phyloP scores from a whole-genome alignment of 768 basidiomycete species.

The Collybiopsis confluens region DNA sequence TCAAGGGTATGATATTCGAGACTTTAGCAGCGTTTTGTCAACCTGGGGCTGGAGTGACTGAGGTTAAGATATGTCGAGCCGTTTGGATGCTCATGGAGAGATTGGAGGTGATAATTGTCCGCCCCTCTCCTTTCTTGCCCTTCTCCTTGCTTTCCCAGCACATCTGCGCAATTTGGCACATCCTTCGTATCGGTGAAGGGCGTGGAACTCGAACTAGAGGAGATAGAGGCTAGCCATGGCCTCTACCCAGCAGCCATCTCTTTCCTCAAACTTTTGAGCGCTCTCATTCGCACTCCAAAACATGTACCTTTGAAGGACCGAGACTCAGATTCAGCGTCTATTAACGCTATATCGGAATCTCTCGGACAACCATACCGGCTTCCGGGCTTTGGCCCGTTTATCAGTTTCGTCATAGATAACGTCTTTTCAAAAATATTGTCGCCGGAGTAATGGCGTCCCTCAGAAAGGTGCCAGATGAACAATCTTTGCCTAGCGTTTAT shows the following conservation, averaged over 20 bases:
- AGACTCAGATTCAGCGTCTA: slow-evolving; percentile 49
- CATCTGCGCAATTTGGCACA: too few relatives aligned
- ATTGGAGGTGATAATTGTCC: too few relatives aligned
- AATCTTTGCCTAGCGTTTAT: slow-evolving; percentile 82
- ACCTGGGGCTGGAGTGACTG: too few relatives aligned
- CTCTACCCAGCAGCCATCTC: slow-evolving; percentile 87
- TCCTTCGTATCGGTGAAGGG: slow-evolving; percentile 63
- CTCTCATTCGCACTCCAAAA: slow-evolving; percentile 81
- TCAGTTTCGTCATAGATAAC: slow-evolving; percentile 84
- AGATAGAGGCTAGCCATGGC: slow-evolving; percentile 74
- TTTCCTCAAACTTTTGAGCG: slow-evolving; percentile 77
- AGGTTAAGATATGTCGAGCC: too few relatives aligned
- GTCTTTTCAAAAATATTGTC: slow-evolving; percentile 75
- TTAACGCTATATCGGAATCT: too few relatives aligned
- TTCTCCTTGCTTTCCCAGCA: too few relatives aligned
- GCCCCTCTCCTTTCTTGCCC: too few relatives aligned
- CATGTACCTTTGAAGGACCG: slow-evolving; percentile 59
- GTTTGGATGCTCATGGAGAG: too few relatives aligned
- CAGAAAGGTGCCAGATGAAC: slow-evolving; percentile 84
- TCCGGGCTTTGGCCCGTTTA: slow-evolving; percentile 83
- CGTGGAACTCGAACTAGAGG: slow-evolving; percentile 82
- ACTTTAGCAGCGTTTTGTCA: too few relatives aligned
- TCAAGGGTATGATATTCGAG: too few relatives aligned
- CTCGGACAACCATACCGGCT: too few relatives aligned
- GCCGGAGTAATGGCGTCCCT: slow-evolving; percentile 69